Evolutionary conservation across 192 early-diverging fungal species (phyloP), one percentile per base, ranked within the genome.

Genomic region (Kappamyces sp.): DNA sequence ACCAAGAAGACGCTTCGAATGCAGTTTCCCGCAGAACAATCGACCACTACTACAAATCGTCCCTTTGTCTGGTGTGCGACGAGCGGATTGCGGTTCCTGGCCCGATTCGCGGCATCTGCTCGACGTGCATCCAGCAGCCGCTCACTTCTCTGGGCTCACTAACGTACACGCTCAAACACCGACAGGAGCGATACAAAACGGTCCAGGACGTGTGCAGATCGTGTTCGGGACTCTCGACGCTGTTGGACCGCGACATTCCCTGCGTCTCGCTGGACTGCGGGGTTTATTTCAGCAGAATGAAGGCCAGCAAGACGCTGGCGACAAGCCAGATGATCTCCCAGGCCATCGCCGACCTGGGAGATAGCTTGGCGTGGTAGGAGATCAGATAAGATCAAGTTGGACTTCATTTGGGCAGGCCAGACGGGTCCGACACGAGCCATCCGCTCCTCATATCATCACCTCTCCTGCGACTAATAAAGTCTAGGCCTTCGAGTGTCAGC

Each of bases 11-110:
- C n/a, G n/a, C n/a, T n/a, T n/a, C 76, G 11, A 72, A 77, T 29
- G 33, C 39, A 12, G 41, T 14, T 7, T 58, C 0, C 22, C 52
- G 40, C 57, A 64, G 55, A 30, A 68, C 79, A 9, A 87, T 90
- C 43, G 88, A 90, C 49, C 78, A 81, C 32, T 90, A 81, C 65
- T 90, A 88, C 57, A 66, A 69, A 43, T 75, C 84, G 29, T 68
- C 71, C 29, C 73, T 81, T 35, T 90, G 88, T 62, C 8, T 78
- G 0, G 63, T 86, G 5, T 90, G 88, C 62, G 43, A 68, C 33
- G 70, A 77, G 47, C 30, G 72, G 35, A 67, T 61, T 35, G 49
- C 69, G n/a, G 45, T 68, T 63, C 54, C 37, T 49, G 43, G 39
- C 8, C 1, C 46, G n/a, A 12, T 29, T 15, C 5, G 46, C 61